Evolutionary conservation across 768 basidiomycete genomes (phyloP).

Genomic region (Cystofilobasidium bisporidii): DNA sequence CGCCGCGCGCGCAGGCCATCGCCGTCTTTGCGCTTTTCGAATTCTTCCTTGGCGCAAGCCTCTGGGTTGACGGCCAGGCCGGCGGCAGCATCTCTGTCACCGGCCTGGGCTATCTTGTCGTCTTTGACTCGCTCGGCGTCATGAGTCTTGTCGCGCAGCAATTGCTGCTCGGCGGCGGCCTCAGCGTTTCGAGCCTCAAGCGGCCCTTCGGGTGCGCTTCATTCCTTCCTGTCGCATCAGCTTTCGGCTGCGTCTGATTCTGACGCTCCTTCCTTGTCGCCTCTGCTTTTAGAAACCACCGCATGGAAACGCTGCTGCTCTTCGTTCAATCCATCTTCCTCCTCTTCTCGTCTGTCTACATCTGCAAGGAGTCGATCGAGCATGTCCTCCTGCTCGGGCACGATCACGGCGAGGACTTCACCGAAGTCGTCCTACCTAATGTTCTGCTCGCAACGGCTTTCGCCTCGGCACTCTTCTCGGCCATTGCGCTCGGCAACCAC

Average conservation of each 20-base stretch:
- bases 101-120: conserved; percentile 89
- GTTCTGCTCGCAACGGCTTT: conserved; percentile 15
- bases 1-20: conserved; percentile 8
- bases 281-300: conserved; percentile 20
- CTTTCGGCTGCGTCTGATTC: too few relatives aligned
- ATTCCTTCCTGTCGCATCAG: neutral
- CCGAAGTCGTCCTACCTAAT: conserved; percentile 27
- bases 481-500: conserved; percentile 39
- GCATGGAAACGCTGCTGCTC: conserved; percentile 22
- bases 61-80: conserved; percentile 87
- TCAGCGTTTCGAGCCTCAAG: conserved; percentile 36
- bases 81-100: conserved; percentile 77
- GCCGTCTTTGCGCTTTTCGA: conserved; percentile 36
- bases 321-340: conserved; percentile 90
- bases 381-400: conserved; percentile 58
- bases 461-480: conserved; percentile 32
- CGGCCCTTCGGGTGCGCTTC: conserved; percentile 55
- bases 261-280: too few relatives aligned
- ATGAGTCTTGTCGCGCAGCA: conserved; percentile 43
- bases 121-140: conserved; percentile 85
- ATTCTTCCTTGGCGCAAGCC: conserved; percentile 42
- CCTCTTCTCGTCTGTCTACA: conserved; percentile 87
- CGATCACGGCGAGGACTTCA: conserved; percentile 33
- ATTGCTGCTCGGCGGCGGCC: conserved; percentile 33
- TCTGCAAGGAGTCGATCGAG: conserved; percentile 94